Evolutionary conservation across 306 rosid species (phyloP).

Genomic region (Begonia masoniana): DNA sequence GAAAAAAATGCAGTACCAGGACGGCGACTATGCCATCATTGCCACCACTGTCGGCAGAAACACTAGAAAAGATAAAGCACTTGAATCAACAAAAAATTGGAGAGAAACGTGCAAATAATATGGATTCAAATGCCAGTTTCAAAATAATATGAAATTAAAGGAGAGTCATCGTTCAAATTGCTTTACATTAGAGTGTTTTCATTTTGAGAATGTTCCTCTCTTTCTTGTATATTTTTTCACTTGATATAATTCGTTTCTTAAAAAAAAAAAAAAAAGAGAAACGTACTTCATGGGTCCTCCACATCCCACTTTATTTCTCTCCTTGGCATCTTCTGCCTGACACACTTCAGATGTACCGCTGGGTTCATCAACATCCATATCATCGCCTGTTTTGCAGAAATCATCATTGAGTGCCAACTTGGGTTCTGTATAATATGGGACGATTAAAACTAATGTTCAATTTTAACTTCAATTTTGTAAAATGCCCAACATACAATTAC

Average conservation of each 20-base stretch:
- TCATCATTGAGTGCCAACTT: slow-evolving; percentile 11
- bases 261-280: slow-evolving; percentile 6
- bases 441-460: background rate
- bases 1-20: slow-evolving; percentile 20
- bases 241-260: background rate
- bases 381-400: slow-evolving; percentile 9
- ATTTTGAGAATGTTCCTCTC: too few species aligned
- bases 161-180: background rate
- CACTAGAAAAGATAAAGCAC: slow-evolving; percentile 21
- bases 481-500: background rate
- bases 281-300: slow-evolving; percentile 41
- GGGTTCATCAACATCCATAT: slow-evolving; percentile 12
- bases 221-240: too few species aligned
- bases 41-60: slow-evolving; percentile 10
- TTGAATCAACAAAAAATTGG: background rate
- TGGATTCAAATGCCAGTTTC: background rate
- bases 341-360: slow-evolving; percentile 32
- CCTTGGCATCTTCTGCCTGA: slow-evolving; percentile 27
- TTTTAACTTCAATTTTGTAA: background rate
- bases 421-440: slow-evolving; percentile 10
- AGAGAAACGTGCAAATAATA: background rate
- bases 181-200: background rate
- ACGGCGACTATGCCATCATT: slow-evolving; percentile 2
- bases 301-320: slow-evolving; percentile 11
- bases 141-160: background rate